A percentile compares a stretch with the other conserved stretches of the same genome.
Conservation (phyloP, 2,329 filamentous ascomycete genomes). For the Colletotrichum tofieldiae region DNA sequence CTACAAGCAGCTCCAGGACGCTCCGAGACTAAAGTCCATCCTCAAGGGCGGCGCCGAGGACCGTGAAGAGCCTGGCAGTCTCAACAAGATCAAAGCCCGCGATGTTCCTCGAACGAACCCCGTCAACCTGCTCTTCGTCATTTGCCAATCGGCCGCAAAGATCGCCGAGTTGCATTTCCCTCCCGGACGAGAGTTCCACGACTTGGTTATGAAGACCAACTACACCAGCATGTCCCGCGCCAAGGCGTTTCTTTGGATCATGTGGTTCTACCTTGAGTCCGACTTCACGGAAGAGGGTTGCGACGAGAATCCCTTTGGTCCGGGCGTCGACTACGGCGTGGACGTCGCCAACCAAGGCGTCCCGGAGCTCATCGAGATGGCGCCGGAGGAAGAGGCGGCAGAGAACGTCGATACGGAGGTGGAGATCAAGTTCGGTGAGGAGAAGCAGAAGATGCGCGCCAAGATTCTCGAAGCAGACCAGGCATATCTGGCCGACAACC, state of each 20-base stretch:
- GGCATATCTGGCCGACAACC: conserved; percentile 75
- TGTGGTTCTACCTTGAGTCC: conserved; percentile 99
- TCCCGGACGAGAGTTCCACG: conserved; percentile 90
- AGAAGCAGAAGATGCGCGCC: conserved; percentile 82
- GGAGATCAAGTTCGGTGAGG: conserved; percentile 79
- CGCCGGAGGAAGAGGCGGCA: conserved; percentile 72
- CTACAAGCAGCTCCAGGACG: conserved; percentile 98
- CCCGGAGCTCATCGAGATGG: conserved; percentile 77
- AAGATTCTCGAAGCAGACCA: conserved; percentile 84
- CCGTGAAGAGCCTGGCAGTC: conserved; percentile 82
- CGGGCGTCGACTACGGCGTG: conserved; percentile 75
- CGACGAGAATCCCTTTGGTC: conserved; percentile 90
- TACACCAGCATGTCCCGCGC: conserved; percentile 88
- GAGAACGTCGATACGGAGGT: conserved; percentile 84
- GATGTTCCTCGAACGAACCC: conserved; percentile 87
- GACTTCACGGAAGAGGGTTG: conserved; percentile 93
- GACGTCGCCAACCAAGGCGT: conserved; percentile 79
- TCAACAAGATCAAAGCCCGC: conserved; percentile 84
- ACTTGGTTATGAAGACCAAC: conserved; percentile 92
- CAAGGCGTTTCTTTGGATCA: conserved; percentile 93
- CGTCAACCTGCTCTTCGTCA: conserved; percentile 96
- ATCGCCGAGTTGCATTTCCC: conserved; percentile 95
- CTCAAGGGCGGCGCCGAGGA: conserved; percentile 97
- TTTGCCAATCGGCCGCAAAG: conserved; percentile 90
- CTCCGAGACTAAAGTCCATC: conserved; percentile 95